Conservation (phyloP, 2,329 filamentous ascomycete genomes). For the Eurotiales sp. region DNA sequence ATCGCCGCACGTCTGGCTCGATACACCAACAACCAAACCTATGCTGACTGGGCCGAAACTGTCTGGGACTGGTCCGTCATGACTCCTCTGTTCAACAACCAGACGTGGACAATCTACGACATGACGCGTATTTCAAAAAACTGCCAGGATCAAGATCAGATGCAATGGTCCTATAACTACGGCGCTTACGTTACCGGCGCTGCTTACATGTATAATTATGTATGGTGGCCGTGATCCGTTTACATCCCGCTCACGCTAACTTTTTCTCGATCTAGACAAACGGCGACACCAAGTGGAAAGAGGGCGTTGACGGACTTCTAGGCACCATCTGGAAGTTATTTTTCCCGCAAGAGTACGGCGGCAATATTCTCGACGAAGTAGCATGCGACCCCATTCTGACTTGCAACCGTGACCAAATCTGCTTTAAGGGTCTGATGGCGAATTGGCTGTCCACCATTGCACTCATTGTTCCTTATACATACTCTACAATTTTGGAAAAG, state of each 20-base stretch:
- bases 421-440: constrained; percentile 63
- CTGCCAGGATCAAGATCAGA: constrained; percentile 50
- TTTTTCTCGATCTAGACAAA: constrained; percentile 29
- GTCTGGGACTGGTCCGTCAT: constrained; percentile 56
- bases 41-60: constrained; percentile 68
- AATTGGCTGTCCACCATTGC: constrained; percentile 58
- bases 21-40: constrained; percentile 72
- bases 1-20: constrained; percentile 62
- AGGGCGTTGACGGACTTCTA: constrained; percentile 51
- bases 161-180: constrained; percentile 57
- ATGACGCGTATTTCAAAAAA: constrained; percentile 47
- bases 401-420: constrained; percentile 62
- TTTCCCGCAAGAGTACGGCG: constrained; percentile 49
- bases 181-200: constrained; percentile 54
- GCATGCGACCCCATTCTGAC: constrained; percentile 54
- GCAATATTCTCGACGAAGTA: constrained; percentile 55
- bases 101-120: constrained; percentile 39
- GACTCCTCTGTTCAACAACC: constrained; percentile 49
- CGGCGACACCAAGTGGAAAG: constrained; percentile 50
- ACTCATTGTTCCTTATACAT: constrained; percentile 57
- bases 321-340: constrained; percentile 42
- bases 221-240: no score
- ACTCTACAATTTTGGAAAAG: constrained; percentile 49
- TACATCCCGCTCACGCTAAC: no score
- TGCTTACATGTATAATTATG: constrained; percentile 55